These are phyloP conservation scores for Linnemannia exigua DNA, from an alignment of 192 early-diverging fungal species.

Conservation along the genomic window DNA sequence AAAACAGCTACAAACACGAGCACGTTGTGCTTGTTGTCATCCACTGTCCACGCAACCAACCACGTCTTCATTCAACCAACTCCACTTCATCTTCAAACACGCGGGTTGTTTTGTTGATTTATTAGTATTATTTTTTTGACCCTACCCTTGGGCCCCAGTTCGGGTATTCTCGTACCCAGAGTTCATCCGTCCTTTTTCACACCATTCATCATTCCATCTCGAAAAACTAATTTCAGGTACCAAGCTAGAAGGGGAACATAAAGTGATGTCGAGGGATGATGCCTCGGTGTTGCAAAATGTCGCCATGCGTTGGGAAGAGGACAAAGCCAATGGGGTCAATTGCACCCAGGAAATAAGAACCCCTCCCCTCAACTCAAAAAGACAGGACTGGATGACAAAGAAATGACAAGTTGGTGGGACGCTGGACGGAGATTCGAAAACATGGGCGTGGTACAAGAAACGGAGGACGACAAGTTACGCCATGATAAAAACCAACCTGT, in stretches of 20 bases:
- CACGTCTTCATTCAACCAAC: no score
- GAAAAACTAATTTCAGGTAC: no score
- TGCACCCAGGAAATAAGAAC: not conserved
- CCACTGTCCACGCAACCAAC: no score
- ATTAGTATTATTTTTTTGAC: no score
- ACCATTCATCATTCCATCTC: no score
- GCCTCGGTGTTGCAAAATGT: constrained; percentile 2
- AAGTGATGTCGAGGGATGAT: not conserved
- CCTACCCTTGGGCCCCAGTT: no score
- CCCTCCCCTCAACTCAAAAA: not conserved
- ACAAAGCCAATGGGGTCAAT: not conserved
- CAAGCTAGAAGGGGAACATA: not conserved
- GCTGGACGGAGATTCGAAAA: not conserved
- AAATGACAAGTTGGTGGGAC: not conserved
- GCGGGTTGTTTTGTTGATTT: no score
- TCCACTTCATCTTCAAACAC: no score
- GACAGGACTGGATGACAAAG: not conserved
- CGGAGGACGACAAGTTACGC: not conserved
- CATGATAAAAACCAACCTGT: not conserved
- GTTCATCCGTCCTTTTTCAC: no score
- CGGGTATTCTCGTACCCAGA: no score
- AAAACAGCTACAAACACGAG: no score
- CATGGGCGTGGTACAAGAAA: not conserved
- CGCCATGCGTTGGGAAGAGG: not conserved
- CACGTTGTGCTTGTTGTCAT: no score